Base-by-base conservation (phyloP, 1,284 basidiomycete species). In the Rhodotorula sp. region DNA sequence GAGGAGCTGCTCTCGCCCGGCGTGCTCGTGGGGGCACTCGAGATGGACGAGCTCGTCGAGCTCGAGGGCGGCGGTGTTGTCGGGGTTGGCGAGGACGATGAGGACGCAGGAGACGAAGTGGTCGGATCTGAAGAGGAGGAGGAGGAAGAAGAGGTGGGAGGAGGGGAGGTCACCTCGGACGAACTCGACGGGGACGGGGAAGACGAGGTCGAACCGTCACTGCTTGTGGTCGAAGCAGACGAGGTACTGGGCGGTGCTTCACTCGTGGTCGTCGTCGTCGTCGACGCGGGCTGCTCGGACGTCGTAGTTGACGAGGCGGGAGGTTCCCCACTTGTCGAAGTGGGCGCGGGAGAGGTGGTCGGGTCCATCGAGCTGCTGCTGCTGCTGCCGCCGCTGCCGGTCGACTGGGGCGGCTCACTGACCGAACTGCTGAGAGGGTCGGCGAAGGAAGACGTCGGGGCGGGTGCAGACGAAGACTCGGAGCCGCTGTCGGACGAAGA, bases 181-280 rank as follows among this genome's bases (percentile, higher is more conserved):
- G 67, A 27, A 9, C 59, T 66, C 45, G 56, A 42, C 48, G 62
- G 58, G 23, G 68, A 48, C 34, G 66, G 12, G 44, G 70, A 27
- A 54, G 63, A 10, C n/a, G 70, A 64, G 34, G 59, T 34, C 34
- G 34, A 34, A 34, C 34, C 34, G 34, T 34, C 34, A 34, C 34
- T 34, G 34, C 34, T 34, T 34, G 34, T 34, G 48, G 49, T 62
- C 42, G 69, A 57, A 64, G 34, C 44, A 42, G 54, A 27, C 3
- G 74, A 57, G 45, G 63, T 48, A 3, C 71, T 57, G 21, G 68
- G 50, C 56, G 55, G 48, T 42, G 53, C 9, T 12, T 42, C 27
- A 46, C 17, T 23, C 34, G 56, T 19, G 12, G 21, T 19, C 23
- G 66, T 34, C 3, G 58, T 64, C 1, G 73, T 68, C n/a, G 64